Evolutionary conservation across 176 grass and related monocot genomes (phyloP).

Genomic region (Pontederia crassipes): DNA sequence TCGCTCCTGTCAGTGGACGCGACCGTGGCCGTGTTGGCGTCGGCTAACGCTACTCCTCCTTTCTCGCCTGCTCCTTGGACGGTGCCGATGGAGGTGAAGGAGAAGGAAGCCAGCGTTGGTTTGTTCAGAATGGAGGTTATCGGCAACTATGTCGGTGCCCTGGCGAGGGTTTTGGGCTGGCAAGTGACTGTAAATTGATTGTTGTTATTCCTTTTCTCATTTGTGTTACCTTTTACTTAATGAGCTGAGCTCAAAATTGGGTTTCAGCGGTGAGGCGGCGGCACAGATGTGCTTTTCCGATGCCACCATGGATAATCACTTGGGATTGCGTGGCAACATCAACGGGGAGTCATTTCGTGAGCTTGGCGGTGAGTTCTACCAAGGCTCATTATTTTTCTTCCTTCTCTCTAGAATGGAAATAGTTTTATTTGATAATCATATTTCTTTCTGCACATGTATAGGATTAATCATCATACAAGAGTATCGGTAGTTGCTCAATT

Average conservation of each 20-base stretch:
- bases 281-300: background rate
- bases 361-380: background rate
- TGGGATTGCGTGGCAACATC: background rate
- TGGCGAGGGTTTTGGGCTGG: background rate
- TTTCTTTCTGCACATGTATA: background rate
- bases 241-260: background rate
- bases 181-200: background rate
- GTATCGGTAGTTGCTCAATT: too few species aligned
- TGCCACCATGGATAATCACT: background rate
- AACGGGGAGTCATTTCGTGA: background rate
- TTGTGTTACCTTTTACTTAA: background rate
- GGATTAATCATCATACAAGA: background rate
- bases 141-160: background rate
- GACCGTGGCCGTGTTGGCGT: background rate
- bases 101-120: background rate
- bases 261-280: background rate
- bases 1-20: too few species aligned
- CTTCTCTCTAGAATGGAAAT: background rate
- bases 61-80: background rate
- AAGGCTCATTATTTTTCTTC: background rate
- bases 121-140: background rate
- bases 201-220: background rate
- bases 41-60: background rate
- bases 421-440: background rate
- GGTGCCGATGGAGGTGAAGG: background rate